Evolutionary conservation across 2,329 filamentous ascomycete genomes (phyloP), one percentile per base, ranked within the genome.

Genomic region (Albifimbria verrucaria): DNA sequence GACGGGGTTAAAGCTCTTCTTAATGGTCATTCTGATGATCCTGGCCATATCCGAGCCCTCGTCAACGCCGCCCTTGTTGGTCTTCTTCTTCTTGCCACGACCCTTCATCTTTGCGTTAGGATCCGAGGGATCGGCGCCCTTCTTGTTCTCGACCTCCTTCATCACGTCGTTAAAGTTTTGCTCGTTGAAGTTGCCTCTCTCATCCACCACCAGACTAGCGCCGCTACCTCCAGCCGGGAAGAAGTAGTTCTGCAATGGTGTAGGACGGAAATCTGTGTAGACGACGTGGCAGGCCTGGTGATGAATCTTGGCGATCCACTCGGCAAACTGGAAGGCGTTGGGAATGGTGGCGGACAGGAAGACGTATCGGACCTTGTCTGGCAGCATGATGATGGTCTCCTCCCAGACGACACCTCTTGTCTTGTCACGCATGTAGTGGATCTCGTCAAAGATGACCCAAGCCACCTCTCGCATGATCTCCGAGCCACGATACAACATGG

Each of bases 381-480:
- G 94, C 25, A 99, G 80, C 60, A 99, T 81, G 65, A 99, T 99
- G 67, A 99, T 97, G 39, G 94, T 97, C 77, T 99, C 94, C 71
- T 99, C 94, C 94, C 94, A 99, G 2, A 99, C 94, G 1, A 99
- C 94, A 77, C 94, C 94, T 72, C 94, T 83, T 49, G 85, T 82
- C 72, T 95, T 95, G 73, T 99, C 94, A 65, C 94, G 86, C 85
- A 99, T 88, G 73, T 99, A 99, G 72, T 99, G 94, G 57, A 99
- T 96, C 72, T 99, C 94, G 72, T 99, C 94, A 63, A 99, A 99
- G 2, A 99, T 79, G 2, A 99, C 95, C 94, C 94, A 99, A 15
- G 89, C 92, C 2, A 99, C 95, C 76, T 99, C 94, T 61, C 94
- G 91, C 93, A 99, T 99, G 59, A 99, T 97, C 75, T 99, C 94